phyloP scores from a whole-genome alignment of 805 yeast genomes.

The Wickerhamomyces rabaulensis region DNA sequence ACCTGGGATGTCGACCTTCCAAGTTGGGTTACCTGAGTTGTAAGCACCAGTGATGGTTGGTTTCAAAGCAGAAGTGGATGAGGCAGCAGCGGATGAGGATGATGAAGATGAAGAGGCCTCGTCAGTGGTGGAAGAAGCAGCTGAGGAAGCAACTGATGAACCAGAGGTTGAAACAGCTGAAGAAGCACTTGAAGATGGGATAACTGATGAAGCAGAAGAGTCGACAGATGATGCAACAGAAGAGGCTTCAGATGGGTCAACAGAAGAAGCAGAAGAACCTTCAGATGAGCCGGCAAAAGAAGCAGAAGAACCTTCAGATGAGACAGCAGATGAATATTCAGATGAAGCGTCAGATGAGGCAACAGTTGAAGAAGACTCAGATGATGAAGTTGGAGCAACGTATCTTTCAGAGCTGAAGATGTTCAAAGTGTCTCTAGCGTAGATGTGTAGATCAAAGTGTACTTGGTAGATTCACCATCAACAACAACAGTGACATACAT shows the following conservation, averaged over 20 bases:
- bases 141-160: not conserved
- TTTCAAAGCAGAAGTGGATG: not conserved
- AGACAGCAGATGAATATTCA: not conserved
- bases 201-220: not conserved
- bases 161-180: not conserved
- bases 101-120: not conserved
- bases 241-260: not conserved
- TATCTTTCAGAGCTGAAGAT: not conserved
- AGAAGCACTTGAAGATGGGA: too few relatives aligned
- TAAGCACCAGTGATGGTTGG: not conserved
- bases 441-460: not conserved
- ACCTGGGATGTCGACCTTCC: conserved; percentile 4
- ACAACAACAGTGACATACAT: not conserved
- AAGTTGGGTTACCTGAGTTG: not conserved
- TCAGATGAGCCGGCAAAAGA: not conserved
- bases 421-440: too few relatives aligned
- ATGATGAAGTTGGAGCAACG: not conserved
- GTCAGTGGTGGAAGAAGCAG: not conserved
- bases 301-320: not conserved
- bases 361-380: not conserved
- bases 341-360: not conserved
- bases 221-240: not conserved
- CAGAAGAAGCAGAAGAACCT: not conserved
- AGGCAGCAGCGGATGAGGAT: not conserved
- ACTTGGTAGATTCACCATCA: not conserved